Evolutionary conservation across 2,329 filamentous ascomycete species (phyloP).

Genomic region (Bipolaris zeicola): DNA sequence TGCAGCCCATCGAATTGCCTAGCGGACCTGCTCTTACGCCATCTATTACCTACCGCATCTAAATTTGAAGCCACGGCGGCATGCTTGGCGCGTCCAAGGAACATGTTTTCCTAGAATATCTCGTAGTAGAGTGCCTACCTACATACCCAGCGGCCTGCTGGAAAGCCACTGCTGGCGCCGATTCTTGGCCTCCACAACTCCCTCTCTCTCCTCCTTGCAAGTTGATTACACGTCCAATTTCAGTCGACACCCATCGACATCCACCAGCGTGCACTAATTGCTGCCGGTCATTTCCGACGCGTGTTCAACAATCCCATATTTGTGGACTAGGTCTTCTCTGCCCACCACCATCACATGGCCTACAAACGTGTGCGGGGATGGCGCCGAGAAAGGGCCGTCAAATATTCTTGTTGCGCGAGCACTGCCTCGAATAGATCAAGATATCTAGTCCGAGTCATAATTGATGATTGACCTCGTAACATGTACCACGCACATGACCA

Average conservation of each 20-base stretch:
- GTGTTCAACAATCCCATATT: conserved; percentile 1
- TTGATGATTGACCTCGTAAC: background rate
- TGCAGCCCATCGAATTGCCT: background rate
- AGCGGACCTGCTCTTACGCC: background rate
- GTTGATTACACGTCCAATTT: too few relatives aligned
- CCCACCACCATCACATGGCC: conserved; percentile 3
- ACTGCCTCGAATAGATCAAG: background rate
- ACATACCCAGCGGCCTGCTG: background rate
- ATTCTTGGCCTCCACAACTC: background rate
- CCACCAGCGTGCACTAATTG: background rate
- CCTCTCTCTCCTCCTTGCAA: too few relatives aligned
- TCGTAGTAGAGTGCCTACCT: background rate
- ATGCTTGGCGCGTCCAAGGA: background rate
- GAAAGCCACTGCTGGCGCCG: background rate
- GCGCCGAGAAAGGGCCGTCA: background rate
- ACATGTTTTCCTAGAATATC: background rate
- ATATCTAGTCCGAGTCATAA: background rate
- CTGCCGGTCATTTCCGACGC: background rate
- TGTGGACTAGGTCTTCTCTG: background rate
- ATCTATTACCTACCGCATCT: background rate
- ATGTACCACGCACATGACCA: background rate
- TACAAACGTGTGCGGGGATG: background rate
- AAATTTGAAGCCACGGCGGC: background rate
- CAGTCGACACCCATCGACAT: background rate
- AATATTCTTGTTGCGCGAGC: background rate